These are phyloP conservation scores for Favolaschia claudopus DNA, from an alignment of 768 basidiomycete species.

Conservation along the genomic window DNA sequence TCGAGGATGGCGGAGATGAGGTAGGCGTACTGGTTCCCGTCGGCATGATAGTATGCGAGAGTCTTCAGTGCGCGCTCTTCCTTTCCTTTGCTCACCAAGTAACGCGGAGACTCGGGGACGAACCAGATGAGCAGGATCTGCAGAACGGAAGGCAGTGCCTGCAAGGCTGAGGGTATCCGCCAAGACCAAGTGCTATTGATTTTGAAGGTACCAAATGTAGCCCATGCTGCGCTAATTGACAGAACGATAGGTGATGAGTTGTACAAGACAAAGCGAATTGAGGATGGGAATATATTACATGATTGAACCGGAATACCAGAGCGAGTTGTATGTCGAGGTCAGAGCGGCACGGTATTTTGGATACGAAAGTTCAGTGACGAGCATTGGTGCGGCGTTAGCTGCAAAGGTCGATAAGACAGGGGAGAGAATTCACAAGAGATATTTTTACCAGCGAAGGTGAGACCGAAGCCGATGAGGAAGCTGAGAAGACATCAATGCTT, in stretches of 20 bases:
- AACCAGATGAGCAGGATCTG: conserved; percentile 54
- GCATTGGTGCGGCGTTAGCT: conserved; percentile 53
- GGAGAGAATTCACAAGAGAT: conserved; percentile 24
- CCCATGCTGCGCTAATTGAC: conserved; percentile 43
- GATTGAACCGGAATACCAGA: conserved; percentile 64
- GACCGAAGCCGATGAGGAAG: conserved; percentile 51
- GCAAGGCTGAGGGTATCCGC: conserved; percentile 64
- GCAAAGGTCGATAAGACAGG: conserved; percentile 11
- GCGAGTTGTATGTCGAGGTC: conserved; percentile 56
- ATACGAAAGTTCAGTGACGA: conserved; percentile 58
- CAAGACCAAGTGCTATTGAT: conserved; percentile 61
- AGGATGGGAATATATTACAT: conserved; percentile 24
- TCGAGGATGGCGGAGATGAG: too few species aligned
- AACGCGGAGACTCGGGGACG: conserved; percentile 57
- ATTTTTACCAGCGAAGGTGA: conserved; percentile 44
- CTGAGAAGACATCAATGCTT: background rate
- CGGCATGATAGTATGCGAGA: conserved; percentile 62
- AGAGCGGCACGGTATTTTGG: conserved; percentile 49
- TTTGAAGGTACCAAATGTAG: conserved; percentile 62
- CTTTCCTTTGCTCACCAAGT: conserved; percentile 50
- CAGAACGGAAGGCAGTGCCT: conserved; percentile 50
- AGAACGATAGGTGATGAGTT: conserved; percentile 30
- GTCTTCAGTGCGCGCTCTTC: conserved; percentile 52
- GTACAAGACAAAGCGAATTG: conserved; percentile 17
- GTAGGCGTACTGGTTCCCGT: conserved; percentile 48